Percentiles rank a stretch among this genome's conserved stretches.
These are phyloP conservation scores for Alternaria gansuensis DNA, from an alignment of 2,329 filamentous ascomycete species.

Conservation along the genomic window DNA sequence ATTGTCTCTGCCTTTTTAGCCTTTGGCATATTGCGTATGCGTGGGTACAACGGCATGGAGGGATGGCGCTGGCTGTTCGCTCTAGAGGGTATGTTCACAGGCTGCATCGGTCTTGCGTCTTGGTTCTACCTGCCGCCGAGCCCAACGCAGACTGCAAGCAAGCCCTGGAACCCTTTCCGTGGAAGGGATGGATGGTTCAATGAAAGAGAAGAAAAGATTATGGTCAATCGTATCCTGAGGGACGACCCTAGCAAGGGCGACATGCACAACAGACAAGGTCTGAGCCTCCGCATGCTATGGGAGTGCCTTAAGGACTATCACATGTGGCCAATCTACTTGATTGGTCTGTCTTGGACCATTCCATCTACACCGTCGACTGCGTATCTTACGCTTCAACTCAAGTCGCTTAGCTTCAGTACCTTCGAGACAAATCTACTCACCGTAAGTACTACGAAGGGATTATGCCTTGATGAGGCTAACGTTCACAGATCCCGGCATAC, in stretches of 20 bases:
- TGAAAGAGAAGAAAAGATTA: conserved; percentile 72
- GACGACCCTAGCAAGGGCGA: conserved; percentile 67
- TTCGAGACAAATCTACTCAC: conserved; percentile 53
- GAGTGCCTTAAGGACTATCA: conserved; percentile 63
- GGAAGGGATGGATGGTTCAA: conserved; percentile 72
- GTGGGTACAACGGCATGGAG: conserved; percentile 60
- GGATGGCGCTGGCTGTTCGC: conserved; percentile 67
- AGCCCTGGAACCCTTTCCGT: conserved; percentile 58
- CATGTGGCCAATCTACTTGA: conserved; percentile 58
- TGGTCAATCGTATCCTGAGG: conserved; percentile 69
- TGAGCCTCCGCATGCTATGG: conserved; percentile 60
- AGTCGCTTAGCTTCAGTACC: conserved; percentile 48
- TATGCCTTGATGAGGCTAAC: conserved; percentile 6
- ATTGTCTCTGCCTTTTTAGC: conserved; percentile 67
- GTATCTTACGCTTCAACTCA: conserved; percentile 51
- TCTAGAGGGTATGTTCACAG: conserved; percentile 52
- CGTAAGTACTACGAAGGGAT: conserved; percentile 22
- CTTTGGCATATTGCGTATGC: conserved; percentile 63
- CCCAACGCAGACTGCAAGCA: conserved; percentile 70
- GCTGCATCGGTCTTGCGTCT: conserved; percentile 49
- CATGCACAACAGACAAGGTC: conserved; percentile 68
- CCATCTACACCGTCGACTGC: conserved; percentile 43
- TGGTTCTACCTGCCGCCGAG: conserved; percentile 57
- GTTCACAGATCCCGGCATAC: conserved; percentile 54
- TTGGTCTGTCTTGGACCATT: conserved; percentile 51